Evolutionary conservation across 2,329 filamentous ascomycete genomes (phyloP), one percentile per base, ranked within the genome.

Genomic region (Cryphonectria parasitica): DNA sequence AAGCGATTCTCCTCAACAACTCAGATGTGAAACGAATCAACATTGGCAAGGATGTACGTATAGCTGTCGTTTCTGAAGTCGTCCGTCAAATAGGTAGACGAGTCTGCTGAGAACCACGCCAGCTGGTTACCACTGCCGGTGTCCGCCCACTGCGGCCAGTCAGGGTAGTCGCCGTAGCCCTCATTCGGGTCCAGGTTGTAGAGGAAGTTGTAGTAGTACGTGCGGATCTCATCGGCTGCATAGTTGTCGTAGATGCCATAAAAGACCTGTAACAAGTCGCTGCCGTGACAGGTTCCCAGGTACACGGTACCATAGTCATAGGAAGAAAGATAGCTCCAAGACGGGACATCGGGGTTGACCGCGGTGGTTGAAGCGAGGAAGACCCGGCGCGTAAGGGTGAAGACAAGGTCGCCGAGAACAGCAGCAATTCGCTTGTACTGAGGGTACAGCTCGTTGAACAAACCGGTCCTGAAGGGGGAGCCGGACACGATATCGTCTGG

Each of bases 341-440:
- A 82, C 0, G 89, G 89, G 0, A 94, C 88, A 43, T 79, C 75
- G 0, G 90, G 89, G 73, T 89, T 85, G 17, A 82, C 80, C 0
- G 80, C 68, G 0, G 78, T 76, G 1, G 88, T 79, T 0, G 76
- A 70, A 17, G 84, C 77, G 31, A 96, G 86, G 78, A 92, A 90
- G 6, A 85, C 72, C 22, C 93, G 89, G 0, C 92, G 88, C 0
- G 89, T 88, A 0, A 96, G 83, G 0, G 90, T 95, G 80, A 96
- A 95, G 1, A 88, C 88, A 0, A 94, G 76, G 77, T 96, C 93
- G 19, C 93, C 93, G 0, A 95, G 82, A 39, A 95, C 87, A 49
- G 92, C 92, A 1, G 91, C 89, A 0, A 94, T 82, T 19, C 91
- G 90, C 80, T 95, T 95, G 84, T 89, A 95, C 74, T 92, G 87